A percentile compares a stretch with the other conserved stretches of the same genome.
Evolutionary conservation across 2,329 filamentous ascomycete species (phyloP).

Genomic region (Colletotrichum sidae): DNA sequence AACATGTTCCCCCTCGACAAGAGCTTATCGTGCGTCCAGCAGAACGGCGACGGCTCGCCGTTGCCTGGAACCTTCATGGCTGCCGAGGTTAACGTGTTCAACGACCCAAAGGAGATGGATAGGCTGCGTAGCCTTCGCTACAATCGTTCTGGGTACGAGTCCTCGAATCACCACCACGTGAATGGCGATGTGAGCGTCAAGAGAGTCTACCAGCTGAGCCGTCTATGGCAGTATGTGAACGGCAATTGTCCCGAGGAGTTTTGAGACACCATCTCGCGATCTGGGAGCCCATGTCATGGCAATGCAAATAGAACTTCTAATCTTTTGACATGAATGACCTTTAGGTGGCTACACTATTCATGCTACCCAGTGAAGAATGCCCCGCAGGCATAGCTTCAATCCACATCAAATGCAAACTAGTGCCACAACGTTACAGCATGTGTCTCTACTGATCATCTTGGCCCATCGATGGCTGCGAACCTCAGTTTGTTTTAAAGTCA

Average conservation of each 20-base stretch:
- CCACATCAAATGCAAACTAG: no score
- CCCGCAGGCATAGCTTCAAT: no score
- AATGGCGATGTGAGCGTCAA: slow-evolving; percentile 19
- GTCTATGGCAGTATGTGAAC: slow-evolving; percentile 31
- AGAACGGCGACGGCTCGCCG: slow-evolving; percentile 26
- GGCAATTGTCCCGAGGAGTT: slow-evolving; percentile 11
- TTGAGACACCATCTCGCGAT: not conserved
- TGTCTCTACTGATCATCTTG: no score
- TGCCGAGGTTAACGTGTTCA: slow-evolving; percentile 22
- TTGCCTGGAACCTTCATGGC: slow-evolving; percentile 16
- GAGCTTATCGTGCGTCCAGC: slow-evolving; percentile 21
- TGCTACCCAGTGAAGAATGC: no score
- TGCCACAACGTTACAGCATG: no score
- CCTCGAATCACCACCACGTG: not conserved
- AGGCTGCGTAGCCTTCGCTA: slow-evolving; percentile 11
- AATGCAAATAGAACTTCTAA: not conserved
- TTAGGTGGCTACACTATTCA: no score
- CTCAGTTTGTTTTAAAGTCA: no score
- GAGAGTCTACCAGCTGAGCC: slow-evolving; percentile 28
- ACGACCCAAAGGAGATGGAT: slow-evolving; percentile 24
- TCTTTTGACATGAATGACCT: no score
- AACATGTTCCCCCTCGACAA: slow-evolving; percentile 64
- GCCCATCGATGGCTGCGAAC: no score
- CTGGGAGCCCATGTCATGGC: not conserved
- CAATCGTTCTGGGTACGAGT: not conserved